These are phyloP conservation scores for Halophytophthora batemanensis DNA, from an alignment of 352 stramenopile genomes.

Conservation along the genomic window DNA sequence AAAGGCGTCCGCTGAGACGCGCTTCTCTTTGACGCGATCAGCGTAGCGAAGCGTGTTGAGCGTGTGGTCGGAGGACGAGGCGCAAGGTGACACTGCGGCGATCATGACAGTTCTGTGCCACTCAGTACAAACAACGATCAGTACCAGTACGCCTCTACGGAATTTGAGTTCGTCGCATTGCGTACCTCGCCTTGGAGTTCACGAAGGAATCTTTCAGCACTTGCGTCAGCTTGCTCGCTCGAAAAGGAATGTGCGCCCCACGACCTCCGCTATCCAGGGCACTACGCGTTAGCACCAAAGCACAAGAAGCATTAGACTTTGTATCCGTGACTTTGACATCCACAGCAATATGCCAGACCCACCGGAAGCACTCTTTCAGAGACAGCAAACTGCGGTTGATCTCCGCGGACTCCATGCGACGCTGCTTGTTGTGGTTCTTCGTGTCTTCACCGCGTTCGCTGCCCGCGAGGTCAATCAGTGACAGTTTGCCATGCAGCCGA, in stretches of 20 bases:
- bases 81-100: conserved; percentile 91
- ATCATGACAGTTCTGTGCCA: conserved; percentile 93
- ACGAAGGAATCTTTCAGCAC: conserved; percentile 98
- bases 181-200: conserved; percentile 85
- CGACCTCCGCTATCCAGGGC: conserved; percentile 90
- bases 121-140: not conserved
- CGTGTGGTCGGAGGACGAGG: conserved; percentile 93
- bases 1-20: conserved; percentile 67
- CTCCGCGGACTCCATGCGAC: conserved; percentile 94
- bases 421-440: conserved; percentile 90
- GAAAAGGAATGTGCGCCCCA: conserved; percentile 93
- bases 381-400: conserved; percentile 97
- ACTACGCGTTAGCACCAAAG: conserved; percentile 18
- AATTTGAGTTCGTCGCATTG: not conserved
- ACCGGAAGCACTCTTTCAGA: conserved; percentile 96
- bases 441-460: conserved; percentile 96
- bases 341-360: conserved; percentile 1
- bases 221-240: conserved; percentile 96
- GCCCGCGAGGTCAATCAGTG: conserved; percentile 96
- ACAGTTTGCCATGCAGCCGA: conserved; percentile 85
- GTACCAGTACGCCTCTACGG: no score
- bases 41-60: conserved; percentile 97
- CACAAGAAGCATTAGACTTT: not conserved
- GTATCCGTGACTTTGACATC: not conserved
- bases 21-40: conserved; percentile 97